These are phyloP conservation scores for Alectoria sarmentosa DNA, from an alignment of 495 filamentous ascomycete species.

Conservation along the genomic window DNA sequence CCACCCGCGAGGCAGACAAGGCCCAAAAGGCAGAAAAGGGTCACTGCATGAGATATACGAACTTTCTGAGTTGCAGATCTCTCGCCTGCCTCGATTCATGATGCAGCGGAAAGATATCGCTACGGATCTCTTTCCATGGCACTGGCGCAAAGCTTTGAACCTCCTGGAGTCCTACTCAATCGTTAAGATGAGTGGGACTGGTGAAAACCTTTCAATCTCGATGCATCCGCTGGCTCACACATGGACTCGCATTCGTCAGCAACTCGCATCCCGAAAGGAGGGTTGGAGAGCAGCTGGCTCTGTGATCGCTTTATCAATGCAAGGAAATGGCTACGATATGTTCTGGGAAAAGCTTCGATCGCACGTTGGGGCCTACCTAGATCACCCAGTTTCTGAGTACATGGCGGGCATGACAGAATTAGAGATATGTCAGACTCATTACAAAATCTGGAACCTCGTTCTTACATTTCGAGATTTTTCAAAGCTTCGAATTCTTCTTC, in stretches of 20 bases:
- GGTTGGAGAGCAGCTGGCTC: not conserved
- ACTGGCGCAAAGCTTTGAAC: not conserved
- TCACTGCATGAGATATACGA: not conserved
- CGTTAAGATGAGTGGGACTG: not conserved
- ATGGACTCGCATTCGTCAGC: not conserved
- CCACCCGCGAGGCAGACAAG: no score
- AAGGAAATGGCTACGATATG: not conserved
- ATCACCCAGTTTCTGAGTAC: not conserved
- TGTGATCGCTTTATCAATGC: not conserved
- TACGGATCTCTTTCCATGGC: not conserved
- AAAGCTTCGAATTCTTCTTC: not conserved
- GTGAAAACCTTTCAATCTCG: not conserved
- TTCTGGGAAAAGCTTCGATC: not conserved
- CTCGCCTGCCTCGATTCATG: not conserved
- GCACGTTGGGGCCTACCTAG: not conserved
- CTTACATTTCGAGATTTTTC: not conserved
- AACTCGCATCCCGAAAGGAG: not conserved
- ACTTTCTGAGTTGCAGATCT: not conserved
- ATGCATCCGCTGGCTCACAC: not conserved
- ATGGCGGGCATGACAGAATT: not conserved
- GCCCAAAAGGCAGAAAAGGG: not conserved
- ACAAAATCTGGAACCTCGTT: not conserved
- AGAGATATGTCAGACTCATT: not conserved
- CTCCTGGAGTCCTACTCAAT: not conserved
- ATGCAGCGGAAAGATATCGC: not conserved